These are phyloP conservation scores for Penicillium coffeae DNA, from an alignment of 495 filamentous ascomycete genomes.

Conservation along the genomic window DNA sequence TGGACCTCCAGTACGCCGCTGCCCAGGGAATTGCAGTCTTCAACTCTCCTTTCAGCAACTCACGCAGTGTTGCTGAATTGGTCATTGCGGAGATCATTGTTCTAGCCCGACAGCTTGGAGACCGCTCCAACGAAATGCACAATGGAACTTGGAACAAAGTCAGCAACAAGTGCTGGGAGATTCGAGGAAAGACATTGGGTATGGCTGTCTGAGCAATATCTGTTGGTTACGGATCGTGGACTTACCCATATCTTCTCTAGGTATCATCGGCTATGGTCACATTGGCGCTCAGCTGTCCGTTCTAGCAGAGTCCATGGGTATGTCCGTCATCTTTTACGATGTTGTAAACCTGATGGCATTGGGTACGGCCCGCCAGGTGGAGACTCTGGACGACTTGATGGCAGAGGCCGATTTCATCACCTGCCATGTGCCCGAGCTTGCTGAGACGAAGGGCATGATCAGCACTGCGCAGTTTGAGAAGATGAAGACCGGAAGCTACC, in stretches of 20 bases:
- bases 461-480: conserved; percentile 66
- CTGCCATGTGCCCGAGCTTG: conserved; percentile 87
- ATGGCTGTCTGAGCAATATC: conserved; percentile 13
- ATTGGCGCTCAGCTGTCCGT: conserved; percentile 97
- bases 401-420: conserved; percentile 82
- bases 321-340: conserved; percentile 96
- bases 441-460: conserved; percentile 91
- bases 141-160: conserved; percentile 97
- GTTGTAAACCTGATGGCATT: conserved; percentile 88
- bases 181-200: conserved; percentile 95
- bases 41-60: conserved; percentile 99
- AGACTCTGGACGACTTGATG: conserved; percentile 73
- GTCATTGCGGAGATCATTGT: conserved; percentile 91
- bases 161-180: conserved; percentile 93
- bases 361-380: conserved; percentile 79
- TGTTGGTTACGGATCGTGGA: background rate
- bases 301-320: conserved; percentile 93
- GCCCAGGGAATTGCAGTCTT: conserved; percentile 93
- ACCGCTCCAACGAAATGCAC: conserved; percentile 94
- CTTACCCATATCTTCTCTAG: conserved; percentile 27
- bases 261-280: conserved; percentile 96
- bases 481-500: conserved; percentile 90
- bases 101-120: conserved; percentile 86
- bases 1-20: conserved; percentile 89
- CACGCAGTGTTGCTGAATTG: conserved; percentile 91